Base-by-base conservation (phyloP, 23 red algal genomes). In the Gracilaria gracilis region DNA sequence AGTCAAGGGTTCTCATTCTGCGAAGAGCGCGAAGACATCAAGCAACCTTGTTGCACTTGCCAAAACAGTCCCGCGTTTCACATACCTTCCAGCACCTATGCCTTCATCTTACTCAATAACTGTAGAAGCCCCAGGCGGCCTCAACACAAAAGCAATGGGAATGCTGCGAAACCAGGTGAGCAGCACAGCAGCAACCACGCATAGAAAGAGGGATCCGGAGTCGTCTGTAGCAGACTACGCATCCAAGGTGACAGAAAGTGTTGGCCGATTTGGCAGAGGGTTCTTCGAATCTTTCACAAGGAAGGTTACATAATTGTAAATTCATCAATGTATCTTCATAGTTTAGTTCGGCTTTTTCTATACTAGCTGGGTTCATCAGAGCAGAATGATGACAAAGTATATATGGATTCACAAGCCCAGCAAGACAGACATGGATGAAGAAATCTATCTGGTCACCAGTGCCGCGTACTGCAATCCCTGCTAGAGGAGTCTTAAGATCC, bases 31-130 rank as follows among this genome's bases (percentile, higher is more conserved):
- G 23, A 49, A 73, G n/a, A 37, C 89, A 38, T 75, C 89, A 0
- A 59, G 75, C 58, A 92, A 92, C 37, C 61, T 94, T 0, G 82
- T 94, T 37, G 36, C 83, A 12, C 57, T 94, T 48, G 55, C 92
- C 11, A 71, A 59, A 34, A 78, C 92, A 50, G 92, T 87, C 35
- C 83, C 82, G 21, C 92, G 92, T 20, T 88, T 94, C 72, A 87
- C 82, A 28, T 94, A 94, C 48, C 83, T 94, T 13, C 92, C 92
- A 14, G 92, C 92, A 38, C 92, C 92, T 32, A 87, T 94, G 92
- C 92, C 92, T n/a, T 94, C 92, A 42, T 82, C 92, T 0, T 94
- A 94, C 42, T 73, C 92, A 57, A 81, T 75, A 29, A 65, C 82
- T 40, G 69, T 34, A 44, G 83, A 27, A 31, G 70, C 24, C 23